These are phyloP conservation scores for Olyra latifolia DNA, from an alignment of 176 grass and related monocot genomes.

Conservation along the genomic window DNA sequence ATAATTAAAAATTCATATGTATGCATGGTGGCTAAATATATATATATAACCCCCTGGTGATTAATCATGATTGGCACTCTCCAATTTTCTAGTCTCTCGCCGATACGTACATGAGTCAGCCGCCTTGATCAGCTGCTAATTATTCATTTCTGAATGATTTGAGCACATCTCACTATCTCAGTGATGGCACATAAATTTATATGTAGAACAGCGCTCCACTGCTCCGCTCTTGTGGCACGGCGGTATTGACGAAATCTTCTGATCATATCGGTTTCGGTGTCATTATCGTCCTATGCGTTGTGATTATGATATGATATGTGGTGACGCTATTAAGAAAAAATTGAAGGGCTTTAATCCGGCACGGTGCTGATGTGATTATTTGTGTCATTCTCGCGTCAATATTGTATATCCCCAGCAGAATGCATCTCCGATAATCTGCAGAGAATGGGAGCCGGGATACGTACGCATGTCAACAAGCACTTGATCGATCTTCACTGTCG, in stretches of 20 bases:
- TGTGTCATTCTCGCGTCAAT: neutral
- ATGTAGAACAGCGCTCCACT: neutral
- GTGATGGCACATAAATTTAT: neutral
- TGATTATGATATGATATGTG: neutral
- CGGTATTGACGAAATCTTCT: neutral
- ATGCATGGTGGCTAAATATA: neutral
- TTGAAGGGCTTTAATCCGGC: neutral
- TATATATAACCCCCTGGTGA: neutral
- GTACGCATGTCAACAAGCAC: neutral
- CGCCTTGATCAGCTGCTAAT: neutral
- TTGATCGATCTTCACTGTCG: neutral
- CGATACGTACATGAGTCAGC: neutral
- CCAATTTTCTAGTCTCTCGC: neutral
- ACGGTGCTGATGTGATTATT: neutral
- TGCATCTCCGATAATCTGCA: neutral
- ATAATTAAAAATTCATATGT: conserved; percentile 6
- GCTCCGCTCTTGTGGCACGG: neutral
- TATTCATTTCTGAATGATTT: neutral
- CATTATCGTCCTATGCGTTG: neutral
- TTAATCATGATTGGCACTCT: conserved; percentile 10
- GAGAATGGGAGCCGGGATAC: neutral
- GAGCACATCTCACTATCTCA: neutral
- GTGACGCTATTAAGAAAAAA: neutral
- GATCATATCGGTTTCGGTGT: neutral
- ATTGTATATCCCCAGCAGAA: neutral